Evolutionary conservation across 148 eudicot species (phyloP), one percentile per base, ranked within the genome.

Genomic region (Camellia lanceoleosa): DNA sequence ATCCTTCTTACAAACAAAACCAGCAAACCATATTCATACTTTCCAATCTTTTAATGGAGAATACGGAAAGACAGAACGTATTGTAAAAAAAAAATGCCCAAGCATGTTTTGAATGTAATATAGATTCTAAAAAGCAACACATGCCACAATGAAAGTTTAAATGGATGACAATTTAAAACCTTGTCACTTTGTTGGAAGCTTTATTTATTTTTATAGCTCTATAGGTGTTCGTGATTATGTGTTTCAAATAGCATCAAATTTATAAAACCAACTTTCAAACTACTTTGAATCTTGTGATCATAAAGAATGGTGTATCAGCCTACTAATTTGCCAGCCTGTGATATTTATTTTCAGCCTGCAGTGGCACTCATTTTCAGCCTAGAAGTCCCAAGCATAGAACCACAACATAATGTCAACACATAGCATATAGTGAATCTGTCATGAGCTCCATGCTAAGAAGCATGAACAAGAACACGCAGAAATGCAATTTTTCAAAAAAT

Each of bases 1-100:
- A 86, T 86, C 92, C 84, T 82, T 88, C 87, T 90, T 82, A 85
- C 83, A 84, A 87, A 84, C 78, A 85, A 85, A 86, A 86, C 68
- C 81, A 79, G 79, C 73, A 84, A 82, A 90, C 67, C 84, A 83
- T 84, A 81, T 78, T 82, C 73, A 77, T 59, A 74, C 82, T 83
- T 78, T 79, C 41, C 12, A 52, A 80, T 65, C 56, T 44, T 65
- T 43, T 54, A 38, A 54, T 77, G 62, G 78, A 41, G 79, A 73
- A 73, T 58, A 62, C 77, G 60, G 47, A 9, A 71, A 62, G 68
- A 73, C 78, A 82, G 23, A 44, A 69, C 73, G 65, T 30, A 42
- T 15, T 51, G 23, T 47, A 69, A 73, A 59, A 30, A 51, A 59
- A 41, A 30, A 30, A 30, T 30, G 5, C 46, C 71, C 73, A 20